Conservation (phyloP, 176 grass and related monocot genomes). For the Aegilops longissima region DNA sequence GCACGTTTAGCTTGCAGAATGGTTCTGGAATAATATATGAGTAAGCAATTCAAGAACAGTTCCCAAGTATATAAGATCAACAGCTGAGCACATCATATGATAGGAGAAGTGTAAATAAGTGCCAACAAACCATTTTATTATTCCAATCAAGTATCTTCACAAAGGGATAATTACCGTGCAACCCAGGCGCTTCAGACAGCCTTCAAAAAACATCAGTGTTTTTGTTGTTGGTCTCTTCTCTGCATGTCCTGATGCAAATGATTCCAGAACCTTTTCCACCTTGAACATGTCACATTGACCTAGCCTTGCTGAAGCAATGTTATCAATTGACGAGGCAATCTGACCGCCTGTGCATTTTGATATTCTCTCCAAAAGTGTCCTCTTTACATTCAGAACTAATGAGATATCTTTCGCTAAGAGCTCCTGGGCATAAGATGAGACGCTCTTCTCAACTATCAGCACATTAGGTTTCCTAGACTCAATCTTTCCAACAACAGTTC, state of each 20-base stretch:
- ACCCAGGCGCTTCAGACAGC: slow-evolving; percentile 72
- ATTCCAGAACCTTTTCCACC: slow-evolving; percentile 71
- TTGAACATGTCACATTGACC: slow-evolving; percentile 80
- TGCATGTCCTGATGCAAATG: slow-evolving; percentile 28
- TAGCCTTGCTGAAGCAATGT: slow-evolving; percentile 53
- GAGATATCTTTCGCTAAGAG: slow-evolving; percentile 85
- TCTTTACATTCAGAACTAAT: slow-evolving; percentile 90
- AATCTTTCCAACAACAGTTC: slow-evolving; percentile 66
- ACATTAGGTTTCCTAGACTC: slow-evolving; percentile 69
- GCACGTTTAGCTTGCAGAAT: slow-evolving; percentile 18
- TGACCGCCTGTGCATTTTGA: slow-evolving; percentile 84
- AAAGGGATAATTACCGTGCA: slow-evolving; percentile 76
- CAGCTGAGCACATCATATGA: not conserved
- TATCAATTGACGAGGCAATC: slow-evolving; percentile 79
- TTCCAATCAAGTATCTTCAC: not conserved
- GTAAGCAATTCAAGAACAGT: not conserved
- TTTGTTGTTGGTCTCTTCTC: slow-evolving; percentile 47
- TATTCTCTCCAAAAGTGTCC: slow-evolving; percentile 79
- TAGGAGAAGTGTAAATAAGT: not conserved
- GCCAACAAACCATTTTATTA: not conserved
- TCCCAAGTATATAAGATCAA: not conserved
- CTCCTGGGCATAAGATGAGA: slow-evolving; percentile 85
- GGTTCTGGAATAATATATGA: slow-evolving; percentile 14
- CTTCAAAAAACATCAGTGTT: slow-evolving; percentile 97
- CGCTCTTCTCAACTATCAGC: slow-evolving; percentile 86